phyloP scores from a whole-genome alignment of 306 rosid genomes.

The Fagus crenata region DNA sequence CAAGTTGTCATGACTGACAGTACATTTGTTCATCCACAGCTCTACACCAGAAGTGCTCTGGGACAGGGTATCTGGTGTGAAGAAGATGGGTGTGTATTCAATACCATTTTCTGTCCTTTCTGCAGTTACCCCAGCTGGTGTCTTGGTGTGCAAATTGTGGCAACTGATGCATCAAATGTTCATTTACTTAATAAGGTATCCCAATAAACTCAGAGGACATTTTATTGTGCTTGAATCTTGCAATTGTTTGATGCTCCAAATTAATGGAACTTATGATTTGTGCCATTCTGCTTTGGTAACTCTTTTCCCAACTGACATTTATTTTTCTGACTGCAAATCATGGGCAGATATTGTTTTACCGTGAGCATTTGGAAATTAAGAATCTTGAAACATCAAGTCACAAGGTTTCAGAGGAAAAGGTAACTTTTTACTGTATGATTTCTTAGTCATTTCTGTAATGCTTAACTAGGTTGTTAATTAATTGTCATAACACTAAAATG shows the following conservation, averaged over 20 bases:
- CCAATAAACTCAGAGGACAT: background rate
- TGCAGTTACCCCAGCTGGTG: conserved; percentile 49
- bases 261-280: background rate
- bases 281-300: conserved; percentile 20
- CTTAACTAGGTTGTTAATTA: background rate
- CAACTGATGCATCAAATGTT: conserved; percentile 66
- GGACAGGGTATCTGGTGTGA: conserved; percentile 73
- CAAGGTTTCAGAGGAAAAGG: conserved; percentile 44
- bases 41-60: conserved; percentile 39
- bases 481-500: background rate
- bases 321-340: conserved; percentile 18
- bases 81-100: conserved; percentile 88
- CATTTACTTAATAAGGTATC: conserved; percentile 75
- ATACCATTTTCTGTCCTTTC: conserved; percentile 71
- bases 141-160: conserved; percentile 80
- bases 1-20: conserved; percentile 59
- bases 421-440: conserved; percentile 37
- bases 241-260: background rate
- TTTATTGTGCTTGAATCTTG: conserved; percentile 25
- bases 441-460: conserved; percentile 22
- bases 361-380: conserved; percentile 61
- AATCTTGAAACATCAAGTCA: conserved; percentile 43
- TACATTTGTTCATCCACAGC: conserved; percentile 52
- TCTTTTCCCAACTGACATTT: conserved; percentile 18
- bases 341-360: conserved; percentile 63